These are phyloP conservation scores for Chrysoporthe puriensis DNA, from an alignment of 2,329 filamentous ascomycete genomes.

Conservation along the genomic window DNA sequence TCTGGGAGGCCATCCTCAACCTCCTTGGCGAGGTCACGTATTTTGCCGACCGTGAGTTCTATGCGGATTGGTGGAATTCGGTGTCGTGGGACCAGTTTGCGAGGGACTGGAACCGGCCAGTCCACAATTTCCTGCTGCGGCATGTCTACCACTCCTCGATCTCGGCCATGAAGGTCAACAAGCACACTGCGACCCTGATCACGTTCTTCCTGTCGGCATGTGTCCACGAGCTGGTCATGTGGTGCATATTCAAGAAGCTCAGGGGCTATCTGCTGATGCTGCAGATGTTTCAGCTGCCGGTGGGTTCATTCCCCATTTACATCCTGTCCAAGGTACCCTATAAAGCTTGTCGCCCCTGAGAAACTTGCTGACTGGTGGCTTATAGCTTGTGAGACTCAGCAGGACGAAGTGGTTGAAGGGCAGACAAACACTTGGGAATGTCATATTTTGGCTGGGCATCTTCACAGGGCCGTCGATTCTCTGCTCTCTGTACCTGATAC, in stretches of 20 bases:
- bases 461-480: conserved; percentile 74
- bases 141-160: conserved; percentile 82
- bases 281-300: conserved; percentile 75
- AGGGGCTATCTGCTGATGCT: conserved; percentile 73
- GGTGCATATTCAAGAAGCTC: conserved; percentile 78
- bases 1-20: conserved; percentile 78
- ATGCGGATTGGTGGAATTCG: conserved; percentile 67
- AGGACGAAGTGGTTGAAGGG: conserved; percentile 68
- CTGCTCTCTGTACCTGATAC: conserved; percentile 62
- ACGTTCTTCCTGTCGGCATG: conserved; percentile 75
- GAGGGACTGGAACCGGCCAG: conserved; percentile 78
- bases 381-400: conserved; percentile 64
- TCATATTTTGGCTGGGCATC: conserved; percentile 79
- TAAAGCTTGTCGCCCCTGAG: conserved; percentile 11
- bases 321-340: not conserved
- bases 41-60: conserved; percentile 78
- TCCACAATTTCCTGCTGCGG: conserved; percentile 76
- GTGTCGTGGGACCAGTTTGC: conserved; percentile 77
- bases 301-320: conserved; percentile 35
- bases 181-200: conserved; percentile 72
- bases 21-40: conserved; percentile 75
- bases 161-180: conserved; percentile 70
- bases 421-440: conserved; percentile 67
- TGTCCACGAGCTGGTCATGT: conserved; percentile 79
- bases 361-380: not conserved